Percentiles rank a stretch among this genome's conserved stretches.
Evolutionary conservation across 2,329 filamentous ascomycete genomes (phyloP).

Genomic region (Apiospora kogelbergensis): DNA sequence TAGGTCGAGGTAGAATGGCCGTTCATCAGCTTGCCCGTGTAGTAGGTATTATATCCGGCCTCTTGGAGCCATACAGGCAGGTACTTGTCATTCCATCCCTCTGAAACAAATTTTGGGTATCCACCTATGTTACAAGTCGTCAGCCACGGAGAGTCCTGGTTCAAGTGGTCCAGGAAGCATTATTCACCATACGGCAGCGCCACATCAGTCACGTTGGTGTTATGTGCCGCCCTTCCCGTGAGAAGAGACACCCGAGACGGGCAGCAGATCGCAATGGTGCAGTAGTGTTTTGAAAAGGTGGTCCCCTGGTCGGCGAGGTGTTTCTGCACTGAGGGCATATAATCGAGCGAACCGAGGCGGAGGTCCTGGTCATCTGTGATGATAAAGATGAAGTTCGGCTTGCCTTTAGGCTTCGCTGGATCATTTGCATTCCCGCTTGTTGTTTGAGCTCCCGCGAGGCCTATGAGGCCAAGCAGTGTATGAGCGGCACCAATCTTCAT

Average conservation of each 20-base stretch:
- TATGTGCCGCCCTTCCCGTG: conserved; percentile 60
- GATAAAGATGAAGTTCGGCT: conserved; percentile 58
- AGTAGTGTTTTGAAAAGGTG: conserved; percentile 55
- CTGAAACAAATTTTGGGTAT: conserved; percentile 52
- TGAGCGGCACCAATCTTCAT: neutral
- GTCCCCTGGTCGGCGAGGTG: conserved; percentile 54
- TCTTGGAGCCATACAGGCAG: conserved; percentile 58
- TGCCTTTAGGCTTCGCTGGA: neutral
- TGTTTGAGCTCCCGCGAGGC: neutral
- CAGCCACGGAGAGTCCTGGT: neutral
- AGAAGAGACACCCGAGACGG: conserved; percentile 57
- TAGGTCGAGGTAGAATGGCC: conserved; percentile 42
- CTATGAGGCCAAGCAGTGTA: neutral
- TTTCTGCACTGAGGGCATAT: conserved; percentile 51
- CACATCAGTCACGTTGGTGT: conserved; percentile 60
- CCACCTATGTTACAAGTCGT: conserved; percentile 35
- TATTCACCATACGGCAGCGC: conserved; percentile 50
- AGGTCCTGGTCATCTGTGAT: conserved; percentile 63
- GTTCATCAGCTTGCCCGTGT: conserved; percentile 59
- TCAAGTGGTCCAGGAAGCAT: neutral
- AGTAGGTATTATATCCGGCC: conserved; percentile 58
- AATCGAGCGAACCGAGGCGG: conserved; percentile 53
- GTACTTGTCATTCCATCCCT: conserved; percentile 55
- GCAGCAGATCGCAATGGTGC: conserved; percentile 57
- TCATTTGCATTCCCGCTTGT: neutral